Evolutionary conservation across 345 rosid genomes (phyloP).

Genomic region (Jatropha curcas): DNA sequence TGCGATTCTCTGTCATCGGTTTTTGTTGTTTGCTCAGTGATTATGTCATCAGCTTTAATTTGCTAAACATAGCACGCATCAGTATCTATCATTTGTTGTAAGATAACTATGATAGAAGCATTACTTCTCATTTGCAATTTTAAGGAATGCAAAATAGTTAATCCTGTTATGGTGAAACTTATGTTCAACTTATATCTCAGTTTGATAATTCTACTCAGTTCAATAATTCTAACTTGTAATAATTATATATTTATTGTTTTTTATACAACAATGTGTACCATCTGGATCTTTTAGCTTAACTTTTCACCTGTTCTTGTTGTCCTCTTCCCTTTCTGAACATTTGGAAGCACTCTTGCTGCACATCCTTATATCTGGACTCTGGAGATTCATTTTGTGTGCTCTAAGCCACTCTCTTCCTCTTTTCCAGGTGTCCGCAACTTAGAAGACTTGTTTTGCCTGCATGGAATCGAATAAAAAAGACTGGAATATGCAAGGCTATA

Average conservation of each 20-base stretch:
- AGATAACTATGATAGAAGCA: conserved; percentile 5
- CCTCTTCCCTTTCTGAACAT: background rate
- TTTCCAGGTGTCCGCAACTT: conserved; percentile 64
- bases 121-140: conserved; percentile 1
- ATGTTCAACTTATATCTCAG: background rate
- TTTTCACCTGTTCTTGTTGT: background rate
- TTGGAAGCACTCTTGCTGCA: background rate
- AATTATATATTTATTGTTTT: background rate
- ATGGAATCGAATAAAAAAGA: conserved; percentile 77
- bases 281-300: background rate
- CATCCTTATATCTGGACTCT: background rate
- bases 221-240: background rate
- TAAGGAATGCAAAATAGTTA: background rate
- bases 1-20: background rate
- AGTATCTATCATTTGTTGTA: background rate
- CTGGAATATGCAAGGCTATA: conserved; percentile 72
- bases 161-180: background rate
- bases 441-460: conserved; percentile 76
- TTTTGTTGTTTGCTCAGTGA: background rate
- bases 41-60: too few species aligned
- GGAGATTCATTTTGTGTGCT: background rate
- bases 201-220: too few species aligned
- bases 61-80: too few species aligned
- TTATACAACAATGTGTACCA: background rate
- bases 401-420: conserved; percentile 1